These are phyloP conservation scores for Nothophytophthora sp. DNA, from an alignment of 352 stramenopile species.

Conservation along the genomic window DNA sequence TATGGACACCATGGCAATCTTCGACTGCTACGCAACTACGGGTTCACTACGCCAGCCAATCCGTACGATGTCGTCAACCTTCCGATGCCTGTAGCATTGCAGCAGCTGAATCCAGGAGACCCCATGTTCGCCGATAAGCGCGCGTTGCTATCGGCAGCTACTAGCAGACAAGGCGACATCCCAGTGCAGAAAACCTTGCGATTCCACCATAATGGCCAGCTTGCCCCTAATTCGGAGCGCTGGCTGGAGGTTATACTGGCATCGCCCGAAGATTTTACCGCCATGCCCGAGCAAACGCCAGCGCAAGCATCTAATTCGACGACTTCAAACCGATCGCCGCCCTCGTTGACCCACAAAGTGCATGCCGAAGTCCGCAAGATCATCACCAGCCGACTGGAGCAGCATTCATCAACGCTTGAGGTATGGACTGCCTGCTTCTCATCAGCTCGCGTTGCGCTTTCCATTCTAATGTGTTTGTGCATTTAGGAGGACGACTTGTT, in stretches of 20 bases:
- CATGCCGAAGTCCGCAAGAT: constrained; percentile 19
- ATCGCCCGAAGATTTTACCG: constrained; percentile 39
- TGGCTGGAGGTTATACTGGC: constrained; percentile 64
- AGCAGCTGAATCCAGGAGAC: constrained; percentile 35
- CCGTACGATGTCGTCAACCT: constrained; percentile 44
- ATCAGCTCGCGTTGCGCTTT: neutral
- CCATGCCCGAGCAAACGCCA: constrained; percentile 37
- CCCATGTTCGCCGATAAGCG: constrained; percentile 33
- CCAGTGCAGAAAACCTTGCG: constrained; percentile 33
- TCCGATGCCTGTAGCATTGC: constrained; percentile 35
- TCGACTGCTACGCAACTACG: constrained; percentile 81
- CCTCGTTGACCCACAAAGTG: constrained; percentile 28
- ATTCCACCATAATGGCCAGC: constrained; percentile 29
- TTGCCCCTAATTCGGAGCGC: constrained; percentile 34
- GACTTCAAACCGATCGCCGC: constrained; percentile 27
- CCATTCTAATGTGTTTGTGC: neutral
- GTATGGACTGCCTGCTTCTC: constrained; percentile 15
- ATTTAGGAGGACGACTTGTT: constrained; percentile 56
- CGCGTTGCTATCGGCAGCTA: constrained; percentile 32
- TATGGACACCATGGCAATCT: constrained; percentile 73
- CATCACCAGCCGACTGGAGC: constrained; percentile 15
- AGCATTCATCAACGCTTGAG: constrained; percentile 34
- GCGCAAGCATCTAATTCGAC: constrained; percentile 3
- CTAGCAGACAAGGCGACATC: constrained; percentile 8
- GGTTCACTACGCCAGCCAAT: constrained; percentile 53